These are phyloP conservation scores for Amphicarpaea edgeworthii DNA, from an alignment of 306 rosid genomes.

Conservation along the genomic window DNA sequence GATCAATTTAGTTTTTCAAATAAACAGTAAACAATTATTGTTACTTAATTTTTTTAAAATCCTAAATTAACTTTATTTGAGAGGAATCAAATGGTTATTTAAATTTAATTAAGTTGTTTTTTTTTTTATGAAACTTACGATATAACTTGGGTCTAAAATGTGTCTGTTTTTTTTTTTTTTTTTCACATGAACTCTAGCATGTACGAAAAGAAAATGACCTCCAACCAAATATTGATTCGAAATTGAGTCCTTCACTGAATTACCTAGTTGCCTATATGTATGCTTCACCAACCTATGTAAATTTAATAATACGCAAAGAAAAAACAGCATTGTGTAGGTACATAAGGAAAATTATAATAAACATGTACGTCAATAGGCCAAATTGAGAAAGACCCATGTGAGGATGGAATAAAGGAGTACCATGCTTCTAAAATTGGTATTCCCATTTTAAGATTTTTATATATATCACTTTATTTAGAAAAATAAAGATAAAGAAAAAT, in stretches of 20 bases:
- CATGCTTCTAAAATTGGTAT: background rate
- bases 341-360: background rate
- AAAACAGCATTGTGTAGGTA: background rate
- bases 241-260: background rate
- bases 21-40: no score
- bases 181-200: background rate
- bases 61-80: no score
- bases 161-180: background rate
- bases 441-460: background rate
- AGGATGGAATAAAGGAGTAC: conserved; percentile 4
- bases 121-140: background rate
- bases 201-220: conserved; percentile 25
- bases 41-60: no score
- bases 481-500: background rate
- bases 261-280: conserved; percentile 4
- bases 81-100: no score
- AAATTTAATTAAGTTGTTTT: background rate
- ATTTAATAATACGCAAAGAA: conserved; percentile 18
- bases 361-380: background rate
- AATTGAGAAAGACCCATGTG: conserved; percentile 30
- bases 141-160: background rate
- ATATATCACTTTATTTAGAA: background rate
- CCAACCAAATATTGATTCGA: background rate
- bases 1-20: no score
- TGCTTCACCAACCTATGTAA: conserved; percentile 20